Base-by-base conservation (phyloP, 2,329 filamentous ascomycete genomes). In the Neoascochyta sp. region DNA sequence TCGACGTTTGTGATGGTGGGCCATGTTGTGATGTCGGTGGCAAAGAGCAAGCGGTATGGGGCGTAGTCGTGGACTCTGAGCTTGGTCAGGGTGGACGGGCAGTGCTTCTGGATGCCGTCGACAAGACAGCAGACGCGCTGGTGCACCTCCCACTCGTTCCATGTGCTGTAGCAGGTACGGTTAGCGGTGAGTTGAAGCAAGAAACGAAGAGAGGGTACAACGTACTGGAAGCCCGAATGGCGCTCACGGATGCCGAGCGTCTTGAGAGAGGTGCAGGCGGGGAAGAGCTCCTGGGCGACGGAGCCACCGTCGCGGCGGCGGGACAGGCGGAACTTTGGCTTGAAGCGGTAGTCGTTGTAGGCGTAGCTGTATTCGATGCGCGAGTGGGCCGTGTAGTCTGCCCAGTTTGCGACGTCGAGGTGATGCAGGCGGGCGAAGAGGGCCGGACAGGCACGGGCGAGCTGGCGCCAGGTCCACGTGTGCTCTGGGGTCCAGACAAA, bases 81-180 rank as follows among this genome's bases (percentile, higher is more conserved):
- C 32, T 50, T 60, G 4, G 45, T 54, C 45, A 62, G 36, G 23
- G 33, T 59, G 3, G 50, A 29, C 8, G 59, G 52, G 28, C 54
- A 57, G 32, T 62, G 32, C 11, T 44, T 47, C 17, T 48, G 41
- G 9, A 62, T 46, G 9, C 54, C 55, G 32, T 61, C 57, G 12
- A 60, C 47, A 4, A 62, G 49, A 29, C 49, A 57, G 39, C 59
- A 62, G 1, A 62, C 55, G 5, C 57, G 55, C 35, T 60, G 56
- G 26, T 62, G 59, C 3, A 61, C 57, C 24, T 61, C 56, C 54
- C 54, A 61, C 18, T 62, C 58, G 26, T 60, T 60, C 58, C 57
- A 62, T 1, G 53, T 54, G 31, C 49, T 52, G 21, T n/a, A n/a
- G n/a, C 6, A 10, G 4, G 11, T 15, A 7, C 9, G 9, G 15